phyloP scores from a whole-genome alignment of 164 flowering plant genomes.

The Stephania cephalantha region DNA sequence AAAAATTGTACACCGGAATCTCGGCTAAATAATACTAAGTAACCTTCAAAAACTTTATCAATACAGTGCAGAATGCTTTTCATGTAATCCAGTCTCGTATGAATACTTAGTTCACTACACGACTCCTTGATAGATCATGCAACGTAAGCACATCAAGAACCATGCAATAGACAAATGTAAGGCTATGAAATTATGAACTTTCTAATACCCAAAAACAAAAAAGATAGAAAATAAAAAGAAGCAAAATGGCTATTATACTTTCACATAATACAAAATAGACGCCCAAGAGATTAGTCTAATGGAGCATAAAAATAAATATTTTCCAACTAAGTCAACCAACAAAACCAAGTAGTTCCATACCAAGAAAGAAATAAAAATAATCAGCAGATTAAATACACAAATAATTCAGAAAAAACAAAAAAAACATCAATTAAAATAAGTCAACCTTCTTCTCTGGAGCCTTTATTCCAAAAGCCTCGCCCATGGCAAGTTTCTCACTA shows the following conservation, averaged over 20 bases:
- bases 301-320: background rate
- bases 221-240: too few relatives aligned
- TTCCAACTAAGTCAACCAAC: background rate
- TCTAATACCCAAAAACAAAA: background rate
- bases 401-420: background rate
- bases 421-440: background rate
- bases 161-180: background rate
- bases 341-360: background rate
- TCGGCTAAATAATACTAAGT: background rate
- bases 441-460: conserved; percentile 79
- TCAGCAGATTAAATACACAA: background rate
- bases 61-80: background rate
- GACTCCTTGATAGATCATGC: background rate
- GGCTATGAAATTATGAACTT: background rate
- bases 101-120: background rate
- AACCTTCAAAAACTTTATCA: background rate
- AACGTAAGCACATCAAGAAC: background rate
- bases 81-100: background rate
- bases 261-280: background rate
- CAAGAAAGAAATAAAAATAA: background rate
- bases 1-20: too few relatives aligned
- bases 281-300: background rate
- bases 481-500: conserved; percentile 80
- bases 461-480: conserved; percentile 85
- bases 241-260: background rate